Evolutionary conservation across 1,284 basidiomycete genomes (phyloP), one percentile per base, ranked within the genome.

Genomic region (Sporisorium exsertum): DNA sequence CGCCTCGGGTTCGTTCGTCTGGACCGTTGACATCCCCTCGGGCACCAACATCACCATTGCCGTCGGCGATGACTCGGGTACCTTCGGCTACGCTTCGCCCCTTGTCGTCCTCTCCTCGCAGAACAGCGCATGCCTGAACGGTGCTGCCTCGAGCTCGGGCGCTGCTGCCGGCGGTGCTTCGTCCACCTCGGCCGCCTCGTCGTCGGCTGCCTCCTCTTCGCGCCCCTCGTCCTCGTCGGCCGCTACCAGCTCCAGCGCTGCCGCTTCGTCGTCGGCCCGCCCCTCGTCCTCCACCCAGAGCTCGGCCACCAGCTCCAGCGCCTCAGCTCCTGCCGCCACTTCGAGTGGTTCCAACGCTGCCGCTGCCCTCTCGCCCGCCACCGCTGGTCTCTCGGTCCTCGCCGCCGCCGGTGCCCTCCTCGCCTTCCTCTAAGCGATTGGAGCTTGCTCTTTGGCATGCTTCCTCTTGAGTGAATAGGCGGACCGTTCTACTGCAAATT

Each of bases 31-130:
- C 78, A 33, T 85, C 46, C 56, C 80, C 47, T 57, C 77, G 5
- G 84, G 84, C 46, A 84, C 83, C 45, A 67, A 68, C 51, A 72
- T 85, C 59, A 85, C 84, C 57, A 65, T 86, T 43, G 68, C 72
- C 52, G 66, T 86, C 52, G 68, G 70, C 53, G 84, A 86, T 61
- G 77, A 64, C 53, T 72, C 54, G 20, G 85, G 84, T 58, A 42
- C 52, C 24, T 56, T 67, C 65, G 73, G 69, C 73, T 79, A 79
- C 62, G 58, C 75, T 22, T 70, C 66, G 24, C 73, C 59, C 29
- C 50, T 72, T 52, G 65, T 64, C 29, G 58, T 79, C 35, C 61
- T 70, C 13, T 12, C 54, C 50, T 64, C 65, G 20, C 59, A 67
- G 42, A 64, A 73, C 70, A 68, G 40, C 60, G 64, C 74, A 52